Evolutionary conservation across 1,139 yeast genomes (phyloP).

Genomic region (Diutina ranongensis): DNA sequence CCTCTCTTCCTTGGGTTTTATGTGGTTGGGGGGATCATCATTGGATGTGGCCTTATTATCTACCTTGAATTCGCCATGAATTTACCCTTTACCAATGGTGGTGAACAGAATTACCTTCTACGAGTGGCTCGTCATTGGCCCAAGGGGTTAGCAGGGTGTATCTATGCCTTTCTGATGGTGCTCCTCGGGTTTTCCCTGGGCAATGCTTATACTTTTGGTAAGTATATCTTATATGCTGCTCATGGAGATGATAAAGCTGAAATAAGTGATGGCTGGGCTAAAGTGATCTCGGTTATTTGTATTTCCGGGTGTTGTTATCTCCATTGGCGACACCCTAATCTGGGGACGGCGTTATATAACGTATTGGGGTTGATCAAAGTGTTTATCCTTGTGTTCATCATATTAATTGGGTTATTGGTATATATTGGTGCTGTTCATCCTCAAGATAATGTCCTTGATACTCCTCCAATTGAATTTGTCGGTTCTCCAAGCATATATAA

Average conservation of each 20-base stretch:
- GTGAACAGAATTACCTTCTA: slow-evolving; percentile 39
- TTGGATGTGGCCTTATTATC: slow-evolving; percentile 35
- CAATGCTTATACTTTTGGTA: slow-evolving; percentile 40
- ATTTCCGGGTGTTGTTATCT: slow-evolving; percentile 29
- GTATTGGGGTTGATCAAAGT: slow-evolving; percentile 33
- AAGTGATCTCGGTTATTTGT: slow-evolving; percentile 33
- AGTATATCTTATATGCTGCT: slow-evolving; percentile 31
- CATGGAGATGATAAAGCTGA: slow-evolving; percentile 12
- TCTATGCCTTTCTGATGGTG: slow-evolving; percentile 37
- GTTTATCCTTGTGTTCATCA: slow-evolving; percentile 27
- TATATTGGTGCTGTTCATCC: slow-evolving; percentile 18
- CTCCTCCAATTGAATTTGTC: slow-evolving; percentile 8
- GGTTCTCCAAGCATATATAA: slow-evolving; percentile 15
- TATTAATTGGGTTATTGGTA: slow-evolving; percentile 24
- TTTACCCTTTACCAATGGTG: slow-evolving; percentile 35
- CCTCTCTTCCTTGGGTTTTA: slow-evolving; percentile 29
- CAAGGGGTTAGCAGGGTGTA: slow-evolving; percentile 27
- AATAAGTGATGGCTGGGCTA: slow-evolving; percentile 15
- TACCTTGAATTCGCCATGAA: slow-evolving; percentile 38
- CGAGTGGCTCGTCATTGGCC: slow-evolving; percentile 23
- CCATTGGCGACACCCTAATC: slow-evolving; percentile 27
- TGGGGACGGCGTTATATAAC: slow-evolving; percentile 32
- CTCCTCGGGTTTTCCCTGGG: slow-evolving; percentile 39
- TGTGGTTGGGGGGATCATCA: slow-evolving; percentile 32
- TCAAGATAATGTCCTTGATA: too few species aligned